Percentiles rank a stretch among this genome's conserved stretches.
These are phyloP conservation scores for Penicillium sp. DNA, from an alignment of 2,329 filamentous ascomycete species.

Conservation along the genomic window DNA sequence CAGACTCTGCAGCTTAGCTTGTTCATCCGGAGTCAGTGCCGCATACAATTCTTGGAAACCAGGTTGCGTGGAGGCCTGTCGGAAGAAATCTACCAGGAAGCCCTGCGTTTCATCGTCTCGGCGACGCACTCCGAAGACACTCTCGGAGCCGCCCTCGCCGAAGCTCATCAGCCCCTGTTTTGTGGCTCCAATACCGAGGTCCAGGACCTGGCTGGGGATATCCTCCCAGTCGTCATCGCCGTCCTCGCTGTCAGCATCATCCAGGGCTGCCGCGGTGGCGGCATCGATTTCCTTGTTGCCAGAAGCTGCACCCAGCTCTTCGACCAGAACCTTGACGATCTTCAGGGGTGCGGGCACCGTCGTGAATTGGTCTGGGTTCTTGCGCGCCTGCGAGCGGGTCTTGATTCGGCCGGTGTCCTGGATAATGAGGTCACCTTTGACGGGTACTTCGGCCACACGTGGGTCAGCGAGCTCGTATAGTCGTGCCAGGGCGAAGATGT, in stretches of 20 bases:
- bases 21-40: slow-evolving; percentile 47
- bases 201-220: slow-evolving; percentile 63
- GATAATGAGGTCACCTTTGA: slow-evolving; percentile 85
- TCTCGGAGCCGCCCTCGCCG: slow-evolving; percentile 46
- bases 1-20: slow-evolving; percentile 32
- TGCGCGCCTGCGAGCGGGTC: slow-evolving; percentile 81
- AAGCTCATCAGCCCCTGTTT: slow-evolving; percentile 75
- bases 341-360: slow-evolving; percentile 81
- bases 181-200: slow-evolving; percentile 61
- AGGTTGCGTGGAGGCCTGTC: slow-evolving; percentile 44
- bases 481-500: slow-evolving; percentile 87
- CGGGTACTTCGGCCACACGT: slow-evolving; percentile 66
- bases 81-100: slow-evolving; percentile 76
- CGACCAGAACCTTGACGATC: slow-evolving; percentile 89
- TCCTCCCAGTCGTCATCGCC: slow-evolving; percentile 87
- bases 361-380: slow-evolving; percentile 83
- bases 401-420: slow-evolving; percentile 73
- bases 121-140: slow-evolving; percentile 48
- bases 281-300: slow-evolving; percentile 49
- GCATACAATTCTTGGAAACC: slow-evolving; percentile 50
- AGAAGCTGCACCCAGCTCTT: slow-evolving; percentile 76
- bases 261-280: slow-evolving; percentile 51
- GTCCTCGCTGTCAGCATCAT: slow-evolving; percentile 55
- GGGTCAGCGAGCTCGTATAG: slow-evolving; percentile 79
- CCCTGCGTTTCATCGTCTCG: slow-evolving; percentile 84